Percentiles rank a stretch among this genome's conserved stretches.
phyloP scores from a whole-genome alignment of 1,284 basidiomycete genomes.

The Wolfiporia cocos region DNA sequence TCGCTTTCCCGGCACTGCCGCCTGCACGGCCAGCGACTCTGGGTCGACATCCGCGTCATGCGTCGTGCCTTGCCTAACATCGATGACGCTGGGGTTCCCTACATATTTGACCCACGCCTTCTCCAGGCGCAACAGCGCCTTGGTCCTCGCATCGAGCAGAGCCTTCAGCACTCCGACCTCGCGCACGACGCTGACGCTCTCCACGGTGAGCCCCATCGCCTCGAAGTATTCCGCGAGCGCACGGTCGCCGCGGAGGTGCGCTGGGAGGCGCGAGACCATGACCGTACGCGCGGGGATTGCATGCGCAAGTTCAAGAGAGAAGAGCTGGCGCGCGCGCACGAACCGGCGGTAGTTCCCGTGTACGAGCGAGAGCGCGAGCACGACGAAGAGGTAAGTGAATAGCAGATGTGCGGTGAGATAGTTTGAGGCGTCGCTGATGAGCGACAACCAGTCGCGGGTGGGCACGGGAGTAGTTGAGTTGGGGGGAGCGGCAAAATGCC shows the following conservation, averaged over 20 bases:
- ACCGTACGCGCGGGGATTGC: conserved; percentile 93
- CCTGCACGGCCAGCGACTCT: conserved; percentile 35
- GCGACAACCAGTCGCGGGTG: conserved; percentile 71
- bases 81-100: conserved; percentile 84
- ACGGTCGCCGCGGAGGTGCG: conserved; percentile 78
- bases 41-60: conserved; percentile 42
- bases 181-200: conserved; percentile 86
- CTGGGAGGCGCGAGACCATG: conserved; percentile 80
- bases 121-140: conserved; percentile 76
- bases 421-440: conserved; percentile 81
- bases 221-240: conserved; percentile 93
- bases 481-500: conserved; percentile 10
- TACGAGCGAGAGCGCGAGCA: conserved; percentile 80
- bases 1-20: conserved; percentile 69
- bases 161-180: conserved; percentile 73
- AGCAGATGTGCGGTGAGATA: conserved; percentile 85
- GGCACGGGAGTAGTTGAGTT: no score
- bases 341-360: conserved; percentile 89
- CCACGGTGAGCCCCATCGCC: conserved; percentile 72
- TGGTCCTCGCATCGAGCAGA: conserved; percentile 74
- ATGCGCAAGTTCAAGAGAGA: conserved; percentile 90
- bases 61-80: conserved; percentile 45
- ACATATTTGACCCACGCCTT: conserved; percentile 85
- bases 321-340: conserved; percentile 88
- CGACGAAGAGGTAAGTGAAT: conserved; percentile 91